Evolutionary conservation across 2,329 filamentous ascomycete species (phyloP).

Genomic region (Ophiosphaerella narmari): DNA sequence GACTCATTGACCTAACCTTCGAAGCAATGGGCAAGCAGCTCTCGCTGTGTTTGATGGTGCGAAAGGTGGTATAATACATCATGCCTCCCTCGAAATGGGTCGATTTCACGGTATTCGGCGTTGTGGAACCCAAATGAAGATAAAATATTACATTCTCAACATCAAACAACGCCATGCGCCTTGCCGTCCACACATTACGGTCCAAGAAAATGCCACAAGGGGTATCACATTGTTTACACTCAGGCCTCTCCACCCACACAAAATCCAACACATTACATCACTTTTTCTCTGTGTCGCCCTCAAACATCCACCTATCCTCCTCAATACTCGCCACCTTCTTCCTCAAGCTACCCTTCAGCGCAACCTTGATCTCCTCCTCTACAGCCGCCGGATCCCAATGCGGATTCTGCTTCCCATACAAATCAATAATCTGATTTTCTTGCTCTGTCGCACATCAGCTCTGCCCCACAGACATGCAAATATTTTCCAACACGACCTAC

Average conservation of each 20-base stretch:
- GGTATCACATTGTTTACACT: no score
- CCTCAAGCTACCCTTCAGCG: conserved; percentile 67
- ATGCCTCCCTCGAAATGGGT: no score
- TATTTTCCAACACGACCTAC: conserved; percentile 15
- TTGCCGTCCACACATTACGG: not conserved
- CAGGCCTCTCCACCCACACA: not conserved
- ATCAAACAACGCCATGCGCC: not conserved
- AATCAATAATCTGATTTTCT: conserved; percentile 39
- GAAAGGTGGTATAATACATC: no score
- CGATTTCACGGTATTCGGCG: no score
- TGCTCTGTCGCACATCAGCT: conserved; percentile 27
- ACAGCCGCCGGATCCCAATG: conserved; percentile 33
- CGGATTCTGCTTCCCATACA: conserved; percentile 36
- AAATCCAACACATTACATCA: conserved; percentile 4
- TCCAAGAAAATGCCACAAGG: not conserved
- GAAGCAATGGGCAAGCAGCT: no score
- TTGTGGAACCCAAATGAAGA: no score
- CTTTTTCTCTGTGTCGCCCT: conserved; percentile 58
- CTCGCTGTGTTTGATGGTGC: no score
- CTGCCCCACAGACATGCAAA: not conserved
- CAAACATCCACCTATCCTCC: conserved; percentile 92
- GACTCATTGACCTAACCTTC: no score
- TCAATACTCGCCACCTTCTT: conserved; percentile 74
- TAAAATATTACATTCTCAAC: no score
- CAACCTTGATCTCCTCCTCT: conserved; percentile 51